Evolutionary conservation across 257 asterid species (phyloP), one percentile per base, ranked within the genome.

Genomic region (Voacanga thouarsii): DNA sequence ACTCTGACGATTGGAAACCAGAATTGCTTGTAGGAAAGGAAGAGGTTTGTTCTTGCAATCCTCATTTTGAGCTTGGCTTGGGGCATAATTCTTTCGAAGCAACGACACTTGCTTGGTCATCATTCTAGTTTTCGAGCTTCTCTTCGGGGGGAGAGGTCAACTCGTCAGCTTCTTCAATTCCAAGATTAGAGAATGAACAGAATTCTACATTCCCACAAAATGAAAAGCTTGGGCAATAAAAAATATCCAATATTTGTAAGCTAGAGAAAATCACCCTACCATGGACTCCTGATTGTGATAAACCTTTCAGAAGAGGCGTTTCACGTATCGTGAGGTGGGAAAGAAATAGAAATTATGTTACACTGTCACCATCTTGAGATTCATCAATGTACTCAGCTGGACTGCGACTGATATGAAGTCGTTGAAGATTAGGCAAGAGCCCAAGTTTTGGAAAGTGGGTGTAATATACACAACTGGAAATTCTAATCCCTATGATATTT

Each of bases 241-340:
- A 9, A 19, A 60, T 21, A 2, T 6, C 2, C 68, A 61, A 23
- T 16, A 1, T 11, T 24, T 61, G 39, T 2, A 86, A 80, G 12
- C 56, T 15, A 14, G 84, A 78, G 66, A 79, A 79, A 23, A 70
- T 49, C 15, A 2, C 68, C 11, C 39, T 10, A 61, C 44, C 64
- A 55, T 24, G 21, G 39, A 43, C 74, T 74, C 60, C 57, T 66
- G 14, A 8, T 71, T 23, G 41, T 44, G 56, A 39, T 39, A 86
- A 66, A 41, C 81, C 78, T 76, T 67, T 79, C 28, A 79, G 81
- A 66, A 60, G 33, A 19, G 44, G 82, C 2, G 84, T 77, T 49
- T 8, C 0, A 0, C 0, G 0, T 67, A 80, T 70, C 0, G 0
- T 0, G 5, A 86, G 78, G 3, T 2, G 0, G 21, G 60, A 41